Evolutionary conservation across 768 basidiomycete species (phyloP).

Genomic region (Calocybe gangraenosa): DNA sequence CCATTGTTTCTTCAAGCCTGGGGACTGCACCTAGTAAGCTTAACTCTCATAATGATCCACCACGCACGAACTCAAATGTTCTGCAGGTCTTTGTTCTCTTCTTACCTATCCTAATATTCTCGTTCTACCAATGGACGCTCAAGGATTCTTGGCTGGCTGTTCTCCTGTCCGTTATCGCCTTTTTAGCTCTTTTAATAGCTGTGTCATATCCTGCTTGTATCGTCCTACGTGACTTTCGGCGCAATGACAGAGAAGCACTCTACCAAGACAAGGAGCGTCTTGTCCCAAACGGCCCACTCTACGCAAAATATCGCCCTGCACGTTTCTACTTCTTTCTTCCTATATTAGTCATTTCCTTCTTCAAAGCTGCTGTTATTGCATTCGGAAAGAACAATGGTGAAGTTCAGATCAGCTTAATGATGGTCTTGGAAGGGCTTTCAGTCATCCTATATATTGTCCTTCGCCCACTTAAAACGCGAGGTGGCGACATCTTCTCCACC

Average conservation of each 20-base stretch:
- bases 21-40: slow-evolving; percentile 65
- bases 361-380: slow-evolving; percentile 71
- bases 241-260: slow-evolving; percentile 22
- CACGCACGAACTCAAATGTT: not conserved
- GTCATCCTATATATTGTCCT: slow-evolving; percentile 48
- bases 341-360: slow-evolving; percentile 52
- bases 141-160: slow-evolving; percentile 84
- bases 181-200: slow-evolving; percentile 47
- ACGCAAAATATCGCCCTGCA: slow-evolving; percentile 59
- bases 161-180: slow-evolving; percentile 68
- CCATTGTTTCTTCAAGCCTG: slow-evolving; percentile 51
- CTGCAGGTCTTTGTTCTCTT: slow-evolving; percentile 58
- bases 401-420: slow-evolving; percentile 63
- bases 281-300: slow-evolving; percentile 51
- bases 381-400: slow-evolving; percentile 57
- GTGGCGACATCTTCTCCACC: slow-evolving; percentile 65
- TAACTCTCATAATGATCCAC: not conserved
- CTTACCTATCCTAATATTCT: slow-evolving; percentile 71
- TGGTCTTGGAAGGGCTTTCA: slow-evolving; percentile 63
- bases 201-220: slow-evolving; percentile 47
- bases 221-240: slow-evolving; percentile 41
- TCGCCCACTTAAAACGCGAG: slow-evolving; percentile 62
- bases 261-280: slow-evolving; percentile 31
- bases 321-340: slow-evolving; percentile 68
- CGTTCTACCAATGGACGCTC: slow-evolving; percentile 89